Conservation (phyloP, 1,284 basidiomycete genomes). For the Rhodotorula sp. region DNA sequence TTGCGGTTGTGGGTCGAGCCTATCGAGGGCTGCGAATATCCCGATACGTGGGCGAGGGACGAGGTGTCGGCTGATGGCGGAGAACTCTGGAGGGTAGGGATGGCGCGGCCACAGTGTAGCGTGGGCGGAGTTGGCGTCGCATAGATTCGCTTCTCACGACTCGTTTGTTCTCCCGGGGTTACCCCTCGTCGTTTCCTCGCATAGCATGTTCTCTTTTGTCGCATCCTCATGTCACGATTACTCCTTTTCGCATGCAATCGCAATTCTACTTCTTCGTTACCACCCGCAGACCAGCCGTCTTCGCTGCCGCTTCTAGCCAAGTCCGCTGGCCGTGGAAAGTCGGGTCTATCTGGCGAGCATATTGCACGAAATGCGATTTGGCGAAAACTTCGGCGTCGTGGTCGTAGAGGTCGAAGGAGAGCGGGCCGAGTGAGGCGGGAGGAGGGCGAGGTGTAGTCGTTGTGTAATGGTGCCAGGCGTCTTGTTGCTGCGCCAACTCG, state of each 20-base stretch:
- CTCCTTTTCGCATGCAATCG: no score
- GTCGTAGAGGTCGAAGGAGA: slow-evolving; percentile 14
- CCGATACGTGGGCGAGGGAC: slow-evolving; percentile 7
- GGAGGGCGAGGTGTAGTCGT: not conserved
- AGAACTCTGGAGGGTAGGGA: not conserved
- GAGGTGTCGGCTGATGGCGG: not conserved
- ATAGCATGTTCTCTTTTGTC: no score
- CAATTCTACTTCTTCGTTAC: no score
- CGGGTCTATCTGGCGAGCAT: not conserved
- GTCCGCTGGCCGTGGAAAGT: not conserved
- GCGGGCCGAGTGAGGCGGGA: slow-evolving; percentile 2
- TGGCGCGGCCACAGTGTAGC: no score
- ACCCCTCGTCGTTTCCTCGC: no score
- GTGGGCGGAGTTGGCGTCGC: no score
- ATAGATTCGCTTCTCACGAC: no score
- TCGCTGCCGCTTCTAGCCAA: not conserved
- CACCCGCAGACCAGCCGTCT: not conserved
- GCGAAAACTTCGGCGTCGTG: slow-evolving; percentile 10
- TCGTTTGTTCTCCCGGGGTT: no score
- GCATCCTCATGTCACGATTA: no score
- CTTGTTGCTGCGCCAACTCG: slow-evolving; percentile 17
- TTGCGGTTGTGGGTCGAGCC: slow-evolving; percentile 4
- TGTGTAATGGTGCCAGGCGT: slow-evolving; percentile 15
- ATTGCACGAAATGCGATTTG: not conserved
- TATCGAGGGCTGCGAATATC: slow-evolving; percentile 19